Evolutionary conservation across 371 early-diverging fungal species (phyloP), one percentile per base, ranked within the genome.

Genomic region (Smittium mucronatum): DNA sequence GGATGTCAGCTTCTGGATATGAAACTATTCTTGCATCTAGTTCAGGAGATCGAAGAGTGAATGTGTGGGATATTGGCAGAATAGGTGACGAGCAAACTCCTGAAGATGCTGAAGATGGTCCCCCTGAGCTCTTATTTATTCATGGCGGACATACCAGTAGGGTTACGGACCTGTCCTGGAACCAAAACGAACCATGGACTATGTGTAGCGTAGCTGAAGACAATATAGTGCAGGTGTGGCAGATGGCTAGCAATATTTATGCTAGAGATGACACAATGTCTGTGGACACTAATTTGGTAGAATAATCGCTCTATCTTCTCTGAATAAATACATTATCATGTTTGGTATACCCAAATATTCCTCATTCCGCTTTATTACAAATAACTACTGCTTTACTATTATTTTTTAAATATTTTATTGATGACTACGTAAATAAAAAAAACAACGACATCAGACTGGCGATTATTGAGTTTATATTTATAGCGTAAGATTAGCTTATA

Each of bases 71-170:
- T 79, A 76, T 98, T 71, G 85, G 86, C 73, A 84, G 89, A 33
- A 93, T 94, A 74, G 98, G 98, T 67, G 89, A 91, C 74, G 95
- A 95, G 77, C 96, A 96, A 81, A 87, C 90, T 1, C 86, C 93
- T 17, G 98, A 97, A 77, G 97, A 97, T 81, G 92, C 92, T 35
- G 96, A 91, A 75, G 98, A 99, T 80, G 98, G 98, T 2, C 97
- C 97, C 69, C 96, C 99, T 30, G 99, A 99, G 80, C 83, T 99
- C 28, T 77, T 98, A 89, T 99, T 99, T 84, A 86, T 99, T 58
- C 99, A 99, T 76, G 97, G 97, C 66, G 99, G 99, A 30, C 99
- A 99, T 78, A 98, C 98, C 29, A 91, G 89, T 82, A 88, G 88
- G 75, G 93, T 99, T 36, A 88, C 92, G 35, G 99, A 99, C 78